These are phyloP conservation scores for Diutina catenulata DNA, from an alignment of 1,139 yeast species.

Conservation along the genomic window DNA sequence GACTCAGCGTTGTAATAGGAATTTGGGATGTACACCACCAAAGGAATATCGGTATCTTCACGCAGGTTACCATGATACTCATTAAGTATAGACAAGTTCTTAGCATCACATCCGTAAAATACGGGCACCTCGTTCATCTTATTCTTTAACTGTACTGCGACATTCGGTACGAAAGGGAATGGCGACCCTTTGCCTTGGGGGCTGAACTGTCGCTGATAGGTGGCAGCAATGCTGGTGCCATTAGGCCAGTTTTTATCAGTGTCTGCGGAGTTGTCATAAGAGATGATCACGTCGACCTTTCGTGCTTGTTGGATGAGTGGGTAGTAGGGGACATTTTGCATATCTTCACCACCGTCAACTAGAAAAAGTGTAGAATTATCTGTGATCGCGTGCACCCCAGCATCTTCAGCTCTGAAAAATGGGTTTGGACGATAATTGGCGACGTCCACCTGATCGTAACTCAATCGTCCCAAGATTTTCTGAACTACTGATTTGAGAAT, in stretches of 20 bases:
- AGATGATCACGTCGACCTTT: constrained; percentile 67
- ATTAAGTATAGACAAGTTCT: constrained; percentile 17
- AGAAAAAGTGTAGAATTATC: constrained; percentile 14
- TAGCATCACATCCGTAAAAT: constrained; percentile 45
- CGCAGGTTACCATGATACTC: constrained; percentile 12
- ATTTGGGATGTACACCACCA: constrained; percentile 28
- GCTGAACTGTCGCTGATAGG: constrained; percentile 39
- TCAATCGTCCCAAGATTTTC: background rate
- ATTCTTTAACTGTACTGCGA: background rate
- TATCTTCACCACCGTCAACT: constrained; percentile 35
- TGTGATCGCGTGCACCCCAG: constrained; percentile 10
- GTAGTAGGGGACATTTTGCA: constrained; percentile 64
- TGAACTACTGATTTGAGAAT: constrained; percentile 7
- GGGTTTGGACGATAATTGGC: constrained; percentile 17
- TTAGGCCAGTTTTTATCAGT: constrained; percentile 61
- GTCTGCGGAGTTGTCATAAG: constrained; percentile 81
- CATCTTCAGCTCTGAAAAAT: constrained; percentile 10
- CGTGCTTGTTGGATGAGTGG: constrained; percentile 68
- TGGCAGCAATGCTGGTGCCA: constrained; percentile 55
- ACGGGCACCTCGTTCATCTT: constrained; percentile 25
- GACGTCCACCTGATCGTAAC: constrained; percentile 12
- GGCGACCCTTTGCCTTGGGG: constrained; percentile 23
- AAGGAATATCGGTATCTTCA: constrained; percentile 20
- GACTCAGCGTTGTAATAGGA: constrained; percentile 18
- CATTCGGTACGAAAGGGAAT: constrained; percentile 2